phyloP scores from a whole-genome alignment of 805 yeast species.

The Saturnispora mendoncae region DNA sequence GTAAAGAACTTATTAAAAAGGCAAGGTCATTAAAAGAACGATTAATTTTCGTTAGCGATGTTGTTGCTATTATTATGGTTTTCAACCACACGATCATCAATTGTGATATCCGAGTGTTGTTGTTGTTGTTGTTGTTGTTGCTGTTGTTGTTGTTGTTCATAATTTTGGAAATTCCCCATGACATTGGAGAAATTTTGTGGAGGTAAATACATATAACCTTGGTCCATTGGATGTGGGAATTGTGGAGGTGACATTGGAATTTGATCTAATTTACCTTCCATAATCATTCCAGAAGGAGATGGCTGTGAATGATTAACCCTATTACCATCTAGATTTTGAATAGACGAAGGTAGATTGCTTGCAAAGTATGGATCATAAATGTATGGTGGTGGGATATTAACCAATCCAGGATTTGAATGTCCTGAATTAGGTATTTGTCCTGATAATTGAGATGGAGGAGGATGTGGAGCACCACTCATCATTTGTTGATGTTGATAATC shows the following conservation, averaged over 20 bases:
- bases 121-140: background rate
- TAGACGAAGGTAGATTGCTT: background rate
- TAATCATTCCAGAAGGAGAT: background rate
- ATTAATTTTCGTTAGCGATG: too few relatives aligned
- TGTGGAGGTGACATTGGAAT: constrained; percentile 15
- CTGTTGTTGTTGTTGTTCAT: background rate
- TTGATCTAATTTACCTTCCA: constrained; percentile 1
- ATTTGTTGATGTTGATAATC: constrained; percentile 16
- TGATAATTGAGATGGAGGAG: constrained; percentile 9
- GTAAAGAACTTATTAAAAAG: too few relatives aligned
- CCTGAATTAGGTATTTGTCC: background rate
- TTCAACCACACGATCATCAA: too few relatives aligned
- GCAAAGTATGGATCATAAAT: constrained; percentile 29
- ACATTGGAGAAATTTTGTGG: constrained; percentile 19
- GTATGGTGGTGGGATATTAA: constrained; percentile 24
- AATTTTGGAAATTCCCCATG: background rate
- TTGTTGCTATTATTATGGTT: too few relatives aligned
- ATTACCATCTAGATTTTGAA: background rate
- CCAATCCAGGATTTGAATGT: constrained; percentile 15
- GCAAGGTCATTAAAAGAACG: too few relatives aligned
- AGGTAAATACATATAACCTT: constrained; percentile 22
- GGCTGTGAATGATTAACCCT: background rate
- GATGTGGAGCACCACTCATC: constrained; percentile 9
- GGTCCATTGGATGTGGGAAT: constrained; percentile 20
- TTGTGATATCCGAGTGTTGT: too few relatives aligned